Evolutionary conservation across 805 yeast genomes (phyloP).

Genomic region (Candida ovalis): DNA sequence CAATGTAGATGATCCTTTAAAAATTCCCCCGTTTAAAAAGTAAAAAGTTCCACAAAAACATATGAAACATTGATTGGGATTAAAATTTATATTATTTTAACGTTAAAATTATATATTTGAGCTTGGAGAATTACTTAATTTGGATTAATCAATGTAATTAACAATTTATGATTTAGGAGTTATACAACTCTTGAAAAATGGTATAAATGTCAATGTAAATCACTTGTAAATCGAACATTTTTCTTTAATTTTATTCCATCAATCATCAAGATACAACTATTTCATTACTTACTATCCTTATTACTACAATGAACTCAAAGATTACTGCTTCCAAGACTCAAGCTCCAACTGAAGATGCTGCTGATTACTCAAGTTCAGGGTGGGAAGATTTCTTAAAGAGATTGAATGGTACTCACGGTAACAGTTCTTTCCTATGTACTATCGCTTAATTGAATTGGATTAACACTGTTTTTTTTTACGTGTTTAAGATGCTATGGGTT

Average conservation of each 20-base stretch:
- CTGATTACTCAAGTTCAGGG: not conserved
- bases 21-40: no score
- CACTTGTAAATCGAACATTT: not conserved
- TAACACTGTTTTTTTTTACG: no score
- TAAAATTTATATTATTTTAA: no score
- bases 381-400: not conserved
- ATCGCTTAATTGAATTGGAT: not conserved
- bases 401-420: not conserved
- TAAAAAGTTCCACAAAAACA: no score
- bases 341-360: not conserved
- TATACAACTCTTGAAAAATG: not conserved
- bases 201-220: not conserved
- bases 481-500: no score
- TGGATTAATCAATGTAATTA: not conserved
- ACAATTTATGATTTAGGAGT: not conserved
- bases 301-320: conserved; percentile 2
- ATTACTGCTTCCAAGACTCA: not conserved
- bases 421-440: not conserved
- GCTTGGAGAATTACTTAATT: not conserved
- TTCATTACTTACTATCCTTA: not conserved
- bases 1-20: no score
- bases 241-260: not conserved
- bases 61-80: no score
- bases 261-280: not conserved
- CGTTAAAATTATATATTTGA: no score